phyloP scores from a whole-genome alignment of 1,284 basidiomycete species.

The Melanopsichium pennsylvanicum region DNA sequence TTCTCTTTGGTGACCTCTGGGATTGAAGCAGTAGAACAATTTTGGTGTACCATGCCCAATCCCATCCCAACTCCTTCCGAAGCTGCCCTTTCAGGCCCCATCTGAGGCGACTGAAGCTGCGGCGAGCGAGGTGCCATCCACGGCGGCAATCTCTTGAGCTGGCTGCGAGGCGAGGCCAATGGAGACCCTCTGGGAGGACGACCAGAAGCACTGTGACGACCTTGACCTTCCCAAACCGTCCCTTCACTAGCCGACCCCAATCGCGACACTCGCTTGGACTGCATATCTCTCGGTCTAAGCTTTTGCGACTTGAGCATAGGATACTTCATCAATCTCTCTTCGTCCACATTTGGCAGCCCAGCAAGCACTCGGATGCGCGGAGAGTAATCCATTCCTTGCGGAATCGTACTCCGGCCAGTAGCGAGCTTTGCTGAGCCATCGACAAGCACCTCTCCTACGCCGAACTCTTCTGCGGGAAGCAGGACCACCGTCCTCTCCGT shows the following conservation, averaged over 20 bases:
- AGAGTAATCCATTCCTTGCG: slow-evolving; percentile 21
- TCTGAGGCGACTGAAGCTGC: slow-evolving; percentile 21
- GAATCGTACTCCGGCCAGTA: not conserved
- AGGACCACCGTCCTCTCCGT: slow-evolving; percentile 10
- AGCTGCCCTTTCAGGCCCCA: slow-evolving; percentile 4
- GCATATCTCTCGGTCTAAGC: slow-evolving; percentile 23
- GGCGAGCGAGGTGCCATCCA: slow-evolving; percentile 39
- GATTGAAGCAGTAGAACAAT: slow-evolving; percentile 16
- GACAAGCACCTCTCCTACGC: slow-evolving; percentile 30
- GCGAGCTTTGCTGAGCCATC: slow-evolving; percentile 1
- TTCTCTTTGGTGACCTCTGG: slow-evolving; percentile 14
- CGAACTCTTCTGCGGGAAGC: slow-evolving; percentile 20
- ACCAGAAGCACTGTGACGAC: not conserved
- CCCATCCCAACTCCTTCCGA: slow-evolving; percentile 5
- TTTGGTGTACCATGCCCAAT: slow-evolving; percentile 9
- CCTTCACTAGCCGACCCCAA: slow-evolving; percentile 18
- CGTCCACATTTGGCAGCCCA: slow-evolving; percentile 29
- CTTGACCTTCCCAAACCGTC: slow-evolving; percentile 16
- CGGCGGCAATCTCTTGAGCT: slow-evolving; percentile 28
- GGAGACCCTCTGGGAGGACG: slow-evolving; percentile 2
- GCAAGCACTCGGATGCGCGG: slow-evolving; percentile 36
- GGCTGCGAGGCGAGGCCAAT: slow-evolving; percentile 11
- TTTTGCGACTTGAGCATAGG: slow-evolving; percentile 7
- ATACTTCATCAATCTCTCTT: slow-evolving; percentile 22
- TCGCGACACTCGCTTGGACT: slow-evolving; percentile 14